Conservation (phyloP, 179 eudicot species). For the Beta lomatogona region DNA sequence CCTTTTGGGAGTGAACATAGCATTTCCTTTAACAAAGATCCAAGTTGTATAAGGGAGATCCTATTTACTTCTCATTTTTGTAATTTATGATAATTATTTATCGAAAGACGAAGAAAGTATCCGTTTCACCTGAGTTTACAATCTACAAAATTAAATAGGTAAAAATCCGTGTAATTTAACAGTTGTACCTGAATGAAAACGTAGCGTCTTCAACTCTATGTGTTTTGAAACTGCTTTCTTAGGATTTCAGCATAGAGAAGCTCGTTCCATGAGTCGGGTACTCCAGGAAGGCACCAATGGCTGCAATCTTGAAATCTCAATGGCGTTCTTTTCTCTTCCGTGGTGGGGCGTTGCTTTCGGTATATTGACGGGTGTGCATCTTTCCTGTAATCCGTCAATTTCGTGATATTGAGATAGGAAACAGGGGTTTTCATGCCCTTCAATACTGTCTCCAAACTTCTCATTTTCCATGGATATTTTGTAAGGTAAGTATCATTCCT, state of each 20-base stretch:
- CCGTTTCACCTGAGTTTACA: background rate
- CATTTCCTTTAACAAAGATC: background rate
- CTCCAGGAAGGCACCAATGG: slow-evolving; percentile 99
- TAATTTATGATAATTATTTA: background rate
- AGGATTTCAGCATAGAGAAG: slow-evolving; percentile 74
- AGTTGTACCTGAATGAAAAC: slow-evolving; percentile 10
- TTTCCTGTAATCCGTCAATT: slow-evolving; percentile 74
- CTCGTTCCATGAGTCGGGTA: slow-evolving; percentile 96
- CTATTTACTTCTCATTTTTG: slow-evolving; percentile 10
- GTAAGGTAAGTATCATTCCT: slow-evolving; percentile 56
- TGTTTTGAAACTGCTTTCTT: slow-evolving; percentile 33
- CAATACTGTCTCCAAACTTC: slow-evolving; percentile 54
- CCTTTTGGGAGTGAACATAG: background rate
- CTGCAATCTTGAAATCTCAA: slow-evolving; percentile 81
- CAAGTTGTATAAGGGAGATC: background rate
- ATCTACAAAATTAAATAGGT: background rate
- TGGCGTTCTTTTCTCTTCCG: slow-evolving; percentile 54
- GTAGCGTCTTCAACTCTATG: background rate
- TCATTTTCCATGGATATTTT: slow-evolving; percentile 69
- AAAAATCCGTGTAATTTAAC: background rate
- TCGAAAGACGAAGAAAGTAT: background rate
- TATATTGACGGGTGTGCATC: slow-evolving; percentile 91
- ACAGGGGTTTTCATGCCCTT: slow-evolving; percentile 71
- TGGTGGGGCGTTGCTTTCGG: slow-evolving; percentile 52
- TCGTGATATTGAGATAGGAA: slow-evolving; percentile 78